Base-by-base conservation (phyloP, 2,329 filamentous ascomycete species). In the Dissoconium aciculare region DNA sequence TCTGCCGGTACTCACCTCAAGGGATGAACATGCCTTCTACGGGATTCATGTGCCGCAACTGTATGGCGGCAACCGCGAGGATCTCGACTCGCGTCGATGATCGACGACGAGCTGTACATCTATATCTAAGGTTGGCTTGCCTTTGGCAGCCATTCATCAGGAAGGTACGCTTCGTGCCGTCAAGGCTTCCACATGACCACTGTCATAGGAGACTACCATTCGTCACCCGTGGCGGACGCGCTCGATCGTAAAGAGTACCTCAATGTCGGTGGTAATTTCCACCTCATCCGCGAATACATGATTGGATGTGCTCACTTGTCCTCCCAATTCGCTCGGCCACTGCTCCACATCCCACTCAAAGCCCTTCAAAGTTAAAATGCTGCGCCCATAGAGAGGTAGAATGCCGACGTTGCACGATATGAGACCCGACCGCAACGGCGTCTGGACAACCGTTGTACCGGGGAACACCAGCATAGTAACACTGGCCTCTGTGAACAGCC, bases 331-430 rank as follows among this genome's bases (percentile, higher is more conserved):
- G 13, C 62, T 93, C 41, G 68, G 58, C 84, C 87, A 93, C 37
- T 82, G 63, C 36, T 64, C 52, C 1, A 98, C 80, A 56, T 98
- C 84, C 89, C 89, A 98, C 51, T 92, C 76, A 12, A 95, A 61
- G 0, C 89, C 89, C 10, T 63, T 58, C 0, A 82, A 91, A 5
- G 73, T 77, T 44, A 98, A 83, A n/a, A 66, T 55, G 27, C 80
- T 77, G 3, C 75, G 71, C n/a, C 76, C 80, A 33, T 74, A 78
- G 13, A 95, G 59, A 0, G 89, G 89, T 23, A 98, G 63, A 39
- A 98, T 80, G 6, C 89, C 89, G 16, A 91, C 69, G 49, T 92
- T 74, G 51, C 80, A 77, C 5, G 69, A 80, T 45, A 93, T 80
- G 2, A 69, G 55, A 1, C 52, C 49, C 15, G 43, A 29, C 3